Conservation (phyloP, 1,284 basidiomycete species). For the Malassezia yamatoensis region DNA sequence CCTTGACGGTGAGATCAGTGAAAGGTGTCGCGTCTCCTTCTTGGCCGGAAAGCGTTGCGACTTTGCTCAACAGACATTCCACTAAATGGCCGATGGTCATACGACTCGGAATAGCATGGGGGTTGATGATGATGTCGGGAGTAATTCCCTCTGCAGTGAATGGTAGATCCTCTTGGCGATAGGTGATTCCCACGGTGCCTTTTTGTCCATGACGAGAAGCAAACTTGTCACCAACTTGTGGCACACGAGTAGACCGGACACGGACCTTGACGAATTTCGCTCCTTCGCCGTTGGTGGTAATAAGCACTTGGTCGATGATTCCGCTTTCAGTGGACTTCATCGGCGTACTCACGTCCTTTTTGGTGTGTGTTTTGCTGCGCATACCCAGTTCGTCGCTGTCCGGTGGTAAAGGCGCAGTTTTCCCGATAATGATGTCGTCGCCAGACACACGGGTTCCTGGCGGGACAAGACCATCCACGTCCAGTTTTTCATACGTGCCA, state of each 20-base stretch:
- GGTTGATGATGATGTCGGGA: slow-evolving; percentile 96
- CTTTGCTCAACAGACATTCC: slow-evolving; percentile 91
- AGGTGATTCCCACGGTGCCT: slow-evolving; percentile 97
- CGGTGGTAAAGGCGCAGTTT: slow-evolving; percentile 90
- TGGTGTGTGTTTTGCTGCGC: slow-evolving; percentile 76
- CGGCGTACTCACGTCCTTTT: slow-evolving; percentile 89
- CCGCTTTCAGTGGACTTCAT: slow-evolving; percentile 96
- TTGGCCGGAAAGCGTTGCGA: slow-evolving; percentile 87
- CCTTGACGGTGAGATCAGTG: slow-evolving; percentile 93
- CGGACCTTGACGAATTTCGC: slow-evolving; percentile 98
- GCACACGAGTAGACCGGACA: slow-evolving; percentile 84
- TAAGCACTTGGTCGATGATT: slow-evolving; percentile 91
- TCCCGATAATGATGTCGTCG: slow-evolving; percentile 98
- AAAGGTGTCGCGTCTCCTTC: slow-evolving; percentile 98
- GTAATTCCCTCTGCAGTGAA: slow-evolving; percentile 93
- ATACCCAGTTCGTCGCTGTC: slow-evolving; percentile 96
- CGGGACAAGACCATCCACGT: slow-evolving; percentile 87
- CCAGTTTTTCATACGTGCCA: slow-evolving; percentile 95
- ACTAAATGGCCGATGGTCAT: slow-evolving; percentile 99
- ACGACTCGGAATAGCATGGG: slow-evolving; percentile 97
- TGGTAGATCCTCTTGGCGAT: slow-evolving; percentile 98
- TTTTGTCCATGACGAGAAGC: slow-evolving; percentile 99
- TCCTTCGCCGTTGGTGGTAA: slow-evolving; percentile 90
- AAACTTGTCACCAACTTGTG: slow-evolving; percentile 98
- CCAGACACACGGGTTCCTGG: slow-evolving; percentile 90